These are phyloP conservation scores for Anaeramoeba ignava DNA, from an alignment of 78 protist genomes.

Conservation along the genomic window DNA sequence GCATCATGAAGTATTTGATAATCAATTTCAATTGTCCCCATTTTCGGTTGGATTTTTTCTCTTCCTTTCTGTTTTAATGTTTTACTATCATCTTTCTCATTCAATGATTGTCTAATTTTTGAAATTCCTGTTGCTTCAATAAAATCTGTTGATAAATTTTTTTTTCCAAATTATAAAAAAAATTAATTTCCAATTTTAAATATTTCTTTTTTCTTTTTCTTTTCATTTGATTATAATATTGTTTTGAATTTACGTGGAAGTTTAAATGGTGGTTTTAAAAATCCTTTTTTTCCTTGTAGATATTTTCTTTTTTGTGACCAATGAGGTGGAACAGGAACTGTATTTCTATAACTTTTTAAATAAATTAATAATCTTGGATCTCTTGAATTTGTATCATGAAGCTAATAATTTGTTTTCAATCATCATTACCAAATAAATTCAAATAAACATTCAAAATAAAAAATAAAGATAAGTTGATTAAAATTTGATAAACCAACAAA, in stretches of 20 bases:
- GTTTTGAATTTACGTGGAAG: slow-evolving; percentile 55
- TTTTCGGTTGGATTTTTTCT: slow-evolving; percentile 53
- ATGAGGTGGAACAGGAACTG: slow-evolving; percentile 93
- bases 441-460: too few species aligned
- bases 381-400: slow-evolving; percentile 69
- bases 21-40: slow-evolving; percentile 76
- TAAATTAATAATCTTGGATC: slow-evolving; percentile 80
- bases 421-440: too few species aligned
- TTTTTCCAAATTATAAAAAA: too few species aligned
- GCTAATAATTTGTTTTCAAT: too few species aligned
- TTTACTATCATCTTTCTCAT: slow-evolving; percentile 41
- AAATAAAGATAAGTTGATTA: too few species aligned
- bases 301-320: slow-evolving; percentile 90
- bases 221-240: too few species aligned
- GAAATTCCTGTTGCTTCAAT: slow-evolving; percentile 92
- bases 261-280: slow-evolving; percentile 70
- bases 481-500: too few species aligned
- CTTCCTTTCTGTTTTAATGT: slow-evolving; percentile 48
- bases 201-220: too few species aligned
- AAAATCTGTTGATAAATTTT: slow-evolving; percentile 32
- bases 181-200: too few species aligned
- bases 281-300: slow-evolving; percentile 83
- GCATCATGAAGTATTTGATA: slow-evolving; percentile 87
- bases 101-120: slow-evolving; percentile 57
- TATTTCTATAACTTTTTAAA: slow-evolving; percentile 50